Evolutionary conservation across 2,329 filamentous ascomycete genomes (phyloP).

Genomic region (Colletotrichum camelliae): DNA sequence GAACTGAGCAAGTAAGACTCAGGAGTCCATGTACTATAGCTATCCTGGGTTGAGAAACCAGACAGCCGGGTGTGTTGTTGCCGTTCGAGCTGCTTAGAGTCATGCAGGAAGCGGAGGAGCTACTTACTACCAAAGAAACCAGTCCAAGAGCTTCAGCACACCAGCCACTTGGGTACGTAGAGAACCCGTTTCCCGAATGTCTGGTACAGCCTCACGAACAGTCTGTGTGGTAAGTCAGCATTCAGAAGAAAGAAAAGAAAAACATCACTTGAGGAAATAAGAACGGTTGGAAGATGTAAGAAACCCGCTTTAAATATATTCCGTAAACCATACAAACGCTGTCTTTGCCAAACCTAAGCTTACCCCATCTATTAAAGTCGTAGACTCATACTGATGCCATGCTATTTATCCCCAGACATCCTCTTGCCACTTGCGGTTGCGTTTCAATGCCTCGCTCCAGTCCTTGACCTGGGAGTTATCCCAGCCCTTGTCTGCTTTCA

Average conservation of each 20-base stretch:
- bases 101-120: neutral
- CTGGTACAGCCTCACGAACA: neutral
- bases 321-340: neutral
- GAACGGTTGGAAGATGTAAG: neutral
- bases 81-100: neutral
- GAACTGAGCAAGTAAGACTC: neutral
- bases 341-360: neutral
- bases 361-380: neutral
- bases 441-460: slow-evolving; percentile 54
- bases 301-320: neutral
- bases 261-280: neutral
- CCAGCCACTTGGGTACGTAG: neutral
- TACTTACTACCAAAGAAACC: neutral
- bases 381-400: slow-evolving; percentile 22
- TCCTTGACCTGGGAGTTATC: slow-evolving; percentile 42
- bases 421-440: slow-evolving; percentile 56
- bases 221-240: neutral
- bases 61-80: neutral
- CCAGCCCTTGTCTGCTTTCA: slow-evolving; percentile 40
- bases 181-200: neutral
- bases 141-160: neutral
- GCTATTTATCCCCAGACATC: slow-evolving; percentile 53
- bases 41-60: neutral
- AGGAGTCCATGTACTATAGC: neutral
- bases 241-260: neutral